These are phyloP conservation scores for Rubroboletus satanas DNA, from an alignment of 768 basidiomycete species.

Conservation along the genomic window DNA sequence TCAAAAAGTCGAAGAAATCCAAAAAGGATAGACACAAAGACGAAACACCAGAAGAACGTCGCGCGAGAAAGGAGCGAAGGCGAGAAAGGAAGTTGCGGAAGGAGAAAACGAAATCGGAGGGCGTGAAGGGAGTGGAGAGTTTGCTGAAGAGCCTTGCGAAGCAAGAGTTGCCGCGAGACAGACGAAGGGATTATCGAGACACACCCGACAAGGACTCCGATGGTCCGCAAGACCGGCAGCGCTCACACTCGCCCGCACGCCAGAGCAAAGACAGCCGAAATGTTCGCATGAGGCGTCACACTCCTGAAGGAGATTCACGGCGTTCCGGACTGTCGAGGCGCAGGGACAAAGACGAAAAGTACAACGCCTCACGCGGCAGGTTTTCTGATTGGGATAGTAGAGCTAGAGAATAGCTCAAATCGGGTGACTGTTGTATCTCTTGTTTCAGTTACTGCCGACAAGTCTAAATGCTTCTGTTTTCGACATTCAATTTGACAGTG, in stretches of 20 bases:
- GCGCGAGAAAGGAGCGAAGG: constrained; percentile 70
- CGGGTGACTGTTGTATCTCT: background rate
- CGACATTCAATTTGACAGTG: background rate
- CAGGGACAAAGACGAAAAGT: constrained; percentile 2
- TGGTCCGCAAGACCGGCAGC: constrained; percentile 7
- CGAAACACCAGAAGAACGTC: constrained; percentile 77
- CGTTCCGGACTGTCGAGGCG: background rate
- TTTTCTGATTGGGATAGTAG: background rate
- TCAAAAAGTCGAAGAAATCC: constrained; percentile 55
- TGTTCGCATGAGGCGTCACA: constrained; percentile 14
- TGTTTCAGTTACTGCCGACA: background rate
- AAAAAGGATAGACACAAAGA: constrained; percentile 66
- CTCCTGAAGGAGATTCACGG: constrained; percentile 15
- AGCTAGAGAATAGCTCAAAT: background rate
- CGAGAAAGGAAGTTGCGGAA: constrained; percentile 63
- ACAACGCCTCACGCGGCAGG: constrained; percentile 2
- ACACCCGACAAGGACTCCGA: constrained; percentile 13
- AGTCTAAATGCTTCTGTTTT: background rate
- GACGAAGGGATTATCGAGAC: constrained; percentile 3
- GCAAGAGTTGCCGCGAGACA: constrained; percentile 23
- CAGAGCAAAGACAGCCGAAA: constrained; percentile 8
- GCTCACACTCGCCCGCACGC: constrained; percentile 13
- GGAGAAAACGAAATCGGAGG: constrained; percentile 50
- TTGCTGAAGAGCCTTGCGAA: constrained; percentile 47
- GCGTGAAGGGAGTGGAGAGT: constrained; percentile 63